A percentile compares a stretch with the other conserved stretches of the same genome.
phyloP scores from a whole-genome alignment of 345 rosid genomes.

The Citrus sinensis region DVS_A1.0 CM039165.1:29334501-29335000 shows the following conservation, averaged over 20 bases:
- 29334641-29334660: background rate
- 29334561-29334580: no score
- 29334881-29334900: background rate
- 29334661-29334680: background rate
- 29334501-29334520: no score
- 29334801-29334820: background rate
- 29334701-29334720: background rate
- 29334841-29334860: background rate
- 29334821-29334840: background rate
- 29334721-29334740: background rate
- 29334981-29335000: background rate
- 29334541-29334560: no score
- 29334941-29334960: background rate
- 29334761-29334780: constrained; percentile 5
- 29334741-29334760: background rate
- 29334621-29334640: no score
- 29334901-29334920: background rate
- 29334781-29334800: background rate
- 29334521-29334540: no score
- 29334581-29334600: no score
- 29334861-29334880: background rate
- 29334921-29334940: background rate
- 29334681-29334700: constrained; percentile 2
- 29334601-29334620: no score
- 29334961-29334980: background rate